Evolutionary conservation across 1,284 basidiomycete genomes (phyloP).

Genomic region (Wallemia mellicola): DNA sequence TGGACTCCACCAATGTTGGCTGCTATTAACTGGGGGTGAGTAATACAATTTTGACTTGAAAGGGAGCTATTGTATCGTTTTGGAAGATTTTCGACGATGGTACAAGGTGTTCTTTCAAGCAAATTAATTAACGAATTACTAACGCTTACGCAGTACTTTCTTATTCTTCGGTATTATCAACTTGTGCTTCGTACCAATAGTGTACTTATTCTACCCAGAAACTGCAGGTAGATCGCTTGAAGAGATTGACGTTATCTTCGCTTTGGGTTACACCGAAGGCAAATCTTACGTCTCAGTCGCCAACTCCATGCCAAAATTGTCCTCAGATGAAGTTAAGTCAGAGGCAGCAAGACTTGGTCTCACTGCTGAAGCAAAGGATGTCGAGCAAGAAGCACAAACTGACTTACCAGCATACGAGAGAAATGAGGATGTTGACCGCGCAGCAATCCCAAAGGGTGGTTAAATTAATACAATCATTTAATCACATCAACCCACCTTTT

Average conservation of each 20-base stretch:
- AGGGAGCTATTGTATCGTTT: no score
- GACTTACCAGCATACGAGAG: neutral
- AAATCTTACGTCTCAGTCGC: conserved; percentile 8
- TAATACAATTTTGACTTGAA: no score
- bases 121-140: no score
- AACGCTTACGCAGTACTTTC: no score
- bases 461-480: neutral
- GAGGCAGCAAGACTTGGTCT: conserved; percentile 9
- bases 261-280: conserved; percentile 9
- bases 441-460: neutral
- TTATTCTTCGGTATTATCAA: conserved; percentile 8
- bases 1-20: conserved; percentile 9
- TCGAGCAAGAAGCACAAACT: neutral
- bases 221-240: conserved; percentile 9
- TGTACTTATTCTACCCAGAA: conserved; percentile 8
- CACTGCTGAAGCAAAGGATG: neutral
- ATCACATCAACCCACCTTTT: neutral
- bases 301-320: conserved; percentile 7
- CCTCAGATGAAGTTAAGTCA: conserved; percentile 6
- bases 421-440: neutral
- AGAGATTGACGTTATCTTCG: conserved; percentile 12
- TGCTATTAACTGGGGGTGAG: conserved; percentile 4
- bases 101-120: no score
- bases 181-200: conserved; percentile 7
- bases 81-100: no score